A percentile compares a stretch with the other conserved stretches of the same genome.
Conservation (phyloP, 2,329 filamentous ascomycete species). For the Epichloe uncinata region DNA sequence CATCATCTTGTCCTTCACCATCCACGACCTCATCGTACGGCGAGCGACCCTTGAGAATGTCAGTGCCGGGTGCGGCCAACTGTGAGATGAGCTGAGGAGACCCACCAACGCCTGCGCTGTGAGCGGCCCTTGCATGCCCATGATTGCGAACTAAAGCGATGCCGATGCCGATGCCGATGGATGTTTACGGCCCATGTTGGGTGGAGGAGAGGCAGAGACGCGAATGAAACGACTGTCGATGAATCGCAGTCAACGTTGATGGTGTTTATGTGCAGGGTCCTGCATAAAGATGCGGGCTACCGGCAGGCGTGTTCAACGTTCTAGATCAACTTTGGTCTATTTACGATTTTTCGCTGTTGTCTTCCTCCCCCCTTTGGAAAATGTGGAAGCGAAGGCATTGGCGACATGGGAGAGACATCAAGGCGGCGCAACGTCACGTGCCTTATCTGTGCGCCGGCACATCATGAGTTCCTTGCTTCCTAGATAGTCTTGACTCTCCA, state of each 20-base stretch:
- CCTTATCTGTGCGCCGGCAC: too few relatives aligned
- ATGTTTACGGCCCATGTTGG: background rate
- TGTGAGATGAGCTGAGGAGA: background rate
- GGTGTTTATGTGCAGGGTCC: too few relatives aligned
- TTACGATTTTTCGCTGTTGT: too few relatives aligned
- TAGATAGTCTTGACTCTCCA: too few relatives aligned
- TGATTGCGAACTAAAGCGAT: constrained; percentile 12
- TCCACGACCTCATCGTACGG: constrained; percentile 45
- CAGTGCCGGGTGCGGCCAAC: background rate
- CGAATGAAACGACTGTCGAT: background rate
- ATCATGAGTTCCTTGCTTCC: too few relatives aligned
- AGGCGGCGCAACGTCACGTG: too few relatives aligned
- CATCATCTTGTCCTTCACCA: constrained; percentile 31
- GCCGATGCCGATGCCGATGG: background rate
- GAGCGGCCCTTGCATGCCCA: constrained; percentile 42
- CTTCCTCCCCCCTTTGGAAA: too few relatives aligned
- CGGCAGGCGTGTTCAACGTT: too few relatives aligned
- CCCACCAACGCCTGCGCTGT: constrained; percentile 44
- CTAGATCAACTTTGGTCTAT: too few relatives aligned
- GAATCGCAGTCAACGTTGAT: background rate
- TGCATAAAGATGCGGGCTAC: too few relatives aligned
- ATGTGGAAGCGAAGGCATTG: too few relatives aligned
- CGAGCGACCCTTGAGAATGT: constrained; percentile 35
- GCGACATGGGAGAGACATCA: too few relatives aligned
- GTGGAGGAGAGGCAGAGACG: background rate